phyloP scores from a whole-genome alignment of 805 yeast species.

The Candida qinlingensis region DNA sequence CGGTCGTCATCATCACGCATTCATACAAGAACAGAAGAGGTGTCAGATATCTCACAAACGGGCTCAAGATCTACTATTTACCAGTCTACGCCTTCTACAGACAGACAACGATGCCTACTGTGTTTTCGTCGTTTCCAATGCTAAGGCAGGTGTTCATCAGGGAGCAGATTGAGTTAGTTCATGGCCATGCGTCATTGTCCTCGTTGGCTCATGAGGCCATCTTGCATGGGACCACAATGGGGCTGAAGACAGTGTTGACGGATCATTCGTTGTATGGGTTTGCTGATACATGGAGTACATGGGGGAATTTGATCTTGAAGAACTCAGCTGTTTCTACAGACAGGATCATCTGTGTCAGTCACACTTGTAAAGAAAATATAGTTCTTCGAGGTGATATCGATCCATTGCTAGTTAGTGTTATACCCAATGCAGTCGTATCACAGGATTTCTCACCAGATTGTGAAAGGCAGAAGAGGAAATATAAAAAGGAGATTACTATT shows the following conservation, averaged over 20 bases:
- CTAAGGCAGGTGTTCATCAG: conserved; percentile 79
- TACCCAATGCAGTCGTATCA: conserved; percentile 92
- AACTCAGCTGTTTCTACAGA: conserved; percentile 84
- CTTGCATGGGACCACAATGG: conserved; percentile 91
- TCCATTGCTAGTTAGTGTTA: conserved; percentile 76
- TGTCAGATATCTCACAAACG: conserved; percentile 77
- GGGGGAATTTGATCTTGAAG: conserved; percentile 81
- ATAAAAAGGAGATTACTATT: conserved; percentile 52
- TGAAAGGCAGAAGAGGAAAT: conserved; percentile 23
- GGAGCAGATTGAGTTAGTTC: conserved; percentile 83
- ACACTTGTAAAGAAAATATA: conserved; percentile 94
- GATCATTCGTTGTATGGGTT: conserved; percentile 96
- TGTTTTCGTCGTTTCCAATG: conserved; percentile 82
- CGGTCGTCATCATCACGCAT: conserved; percentile 84
- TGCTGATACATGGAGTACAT: conserved; percentile 73
- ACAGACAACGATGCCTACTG: conserved; percentile 83
- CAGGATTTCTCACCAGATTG: conserved; percentile 61
- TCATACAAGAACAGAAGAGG: conserved; percentile 82
- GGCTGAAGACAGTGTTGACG: conserved; percentile 83
- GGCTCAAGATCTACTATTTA: conserved; percentile 86
- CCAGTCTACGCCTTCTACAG: conserved; percentile 80
- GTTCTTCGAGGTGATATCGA: conserved; percentile 81
- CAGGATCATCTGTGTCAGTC: conserved; percentile 93
- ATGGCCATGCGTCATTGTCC: conserved; percentile 91
- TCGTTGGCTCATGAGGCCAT: conserved; percentile 86